A percentile compares a stretch with the other conserved stretches of the same genome.
These are phyloP conservation scores for Candida maltosa DNA, from an alignment of 805 yeast genomes.

Conservation along the genomic window DNA sequence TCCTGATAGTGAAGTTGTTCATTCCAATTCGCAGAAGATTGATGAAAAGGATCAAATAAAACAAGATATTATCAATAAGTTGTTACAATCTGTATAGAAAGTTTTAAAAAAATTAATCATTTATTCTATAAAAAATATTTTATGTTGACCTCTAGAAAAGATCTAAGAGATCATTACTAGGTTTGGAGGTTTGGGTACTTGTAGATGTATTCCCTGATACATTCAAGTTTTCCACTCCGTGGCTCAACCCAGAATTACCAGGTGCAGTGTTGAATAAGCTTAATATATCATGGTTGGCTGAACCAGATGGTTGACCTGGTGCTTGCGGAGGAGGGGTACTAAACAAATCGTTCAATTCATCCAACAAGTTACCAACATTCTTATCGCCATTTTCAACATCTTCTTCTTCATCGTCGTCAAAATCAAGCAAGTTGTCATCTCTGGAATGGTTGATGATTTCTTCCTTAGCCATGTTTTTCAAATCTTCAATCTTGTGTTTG, in stretches of 20 bases:
- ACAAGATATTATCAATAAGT: constrained; percentile 10
- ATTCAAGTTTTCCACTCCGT: not conserved
- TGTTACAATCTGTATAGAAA: constrained; percentile 7
- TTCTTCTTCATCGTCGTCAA: constrained; percentile 60
- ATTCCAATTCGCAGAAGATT: not conserved
- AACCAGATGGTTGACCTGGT: constrained; percentile 9
- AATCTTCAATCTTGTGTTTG: constrained; percentile 55
- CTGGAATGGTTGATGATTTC: constrained; percentile 65
- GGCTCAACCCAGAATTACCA: not conserved
- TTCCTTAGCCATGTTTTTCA: constrained; percentile 70
- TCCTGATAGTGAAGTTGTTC: constrained; percentile 1
- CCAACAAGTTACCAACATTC: constrained; percentile 45
- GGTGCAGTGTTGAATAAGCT: constrained; percentile 35
- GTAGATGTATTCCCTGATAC: constrained; percentile 1
- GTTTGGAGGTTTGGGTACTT: not conserved
- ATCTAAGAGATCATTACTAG: constrained; percentile 32
- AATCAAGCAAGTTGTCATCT: constrained; percentile 80
- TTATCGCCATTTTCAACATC: constrained; percentile 8
- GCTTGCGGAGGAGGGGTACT: constrained; percentile 26
- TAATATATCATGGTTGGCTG: constrained; percentile 40
- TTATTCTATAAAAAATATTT: not conserved
- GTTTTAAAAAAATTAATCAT: not conserved
- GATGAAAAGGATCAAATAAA: constrained; percentile 6
- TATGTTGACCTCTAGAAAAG: constrained; percentile 27
- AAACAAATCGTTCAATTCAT: constrained; percentile 75